Evolutionary conservation across 768 basidiomycete genomes (phyloP), one percentile per base, ranked within the genome.

Genomic region (Clathrus columnatus): DNA sequence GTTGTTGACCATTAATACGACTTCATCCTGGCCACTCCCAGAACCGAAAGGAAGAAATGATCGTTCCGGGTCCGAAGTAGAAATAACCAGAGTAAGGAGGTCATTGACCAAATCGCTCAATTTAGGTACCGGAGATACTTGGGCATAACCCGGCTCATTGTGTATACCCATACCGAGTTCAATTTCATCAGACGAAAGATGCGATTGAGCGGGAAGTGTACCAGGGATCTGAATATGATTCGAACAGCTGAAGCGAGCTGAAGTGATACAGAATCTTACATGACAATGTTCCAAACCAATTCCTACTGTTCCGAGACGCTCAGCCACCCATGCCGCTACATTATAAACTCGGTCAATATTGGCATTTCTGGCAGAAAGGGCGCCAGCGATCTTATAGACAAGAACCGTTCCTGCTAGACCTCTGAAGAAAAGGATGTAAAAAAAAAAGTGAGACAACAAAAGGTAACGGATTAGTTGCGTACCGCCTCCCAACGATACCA

Each of bases 141-240:
- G 82, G 42, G 73, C 71, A 59, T 82, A 76, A 7, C 87, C 92
- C 47, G 83, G 80, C 70, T 95, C 92, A 63, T 95, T 95, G 71
- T 95, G 92, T 55, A 95, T 87, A 11, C 92, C 88, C 74, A 90
- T 81, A 17, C 92, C 92, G 57, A 95, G 85, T 69, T 95, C 92
- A 51, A 92, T 80, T 66, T 91, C 87, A 20, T 77, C 70, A 11
- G 68, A 63, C 3, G 72, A 73, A 21, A 92, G 73, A 64, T 81
- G 75, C 11, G 79, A 76, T 30, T 79, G 68, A 2, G 74, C 64
- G 1, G 77, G 65, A 0, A 82, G 81, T 5, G 89, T 91, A 28
- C 91, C 86, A 7, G 89, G 90, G 42, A 91, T 84, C 86, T 89
- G 16, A 7, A 47, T 26, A 6, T 23, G 17, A 29, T 41, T 7